Evolutionary conservation across 768 basidiomycete species (phyloP).

Genomic region (Pulveroboletus frians): DNA sequence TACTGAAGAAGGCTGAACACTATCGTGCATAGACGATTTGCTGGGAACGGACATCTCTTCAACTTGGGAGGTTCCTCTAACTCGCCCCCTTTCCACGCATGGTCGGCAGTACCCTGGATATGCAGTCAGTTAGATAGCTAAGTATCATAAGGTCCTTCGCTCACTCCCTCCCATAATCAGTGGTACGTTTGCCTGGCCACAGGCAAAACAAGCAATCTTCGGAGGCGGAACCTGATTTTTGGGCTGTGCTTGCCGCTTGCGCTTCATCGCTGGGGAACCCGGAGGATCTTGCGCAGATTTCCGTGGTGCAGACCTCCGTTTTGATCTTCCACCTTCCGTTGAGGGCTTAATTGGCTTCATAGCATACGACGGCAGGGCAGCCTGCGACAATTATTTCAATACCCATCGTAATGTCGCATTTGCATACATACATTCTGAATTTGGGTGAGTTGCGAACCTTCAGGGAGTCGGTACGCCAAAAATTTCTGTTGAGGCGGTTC

Average conservation of each 20-base stretch:
- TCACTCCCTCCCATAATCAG: constrained; percentile 72
- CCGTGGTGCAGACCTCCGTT: constrained; percentile 32
- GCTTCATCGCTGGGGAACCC: constrained; percentile 33
- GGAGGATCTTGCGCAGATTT: constrained; percentile 26
- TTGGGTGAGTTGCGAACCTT: constrained; percentile 52
- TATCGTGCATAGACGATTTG: neutral
- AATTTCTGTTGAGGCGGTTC: constrained; percentile 44
- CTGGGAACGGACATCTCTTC: neutral
- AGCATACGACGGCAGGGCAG: constrained; percentile 41
- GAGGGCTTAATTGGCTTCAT: constrained; percentile 59
- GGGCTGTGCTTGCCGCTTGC: constrained; percentile 35
- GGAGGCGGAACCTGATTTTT: constrained; percentile 35
- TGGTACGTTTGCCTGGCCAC: constrained; percentile 65
- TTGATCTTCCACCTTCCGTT: constrained; percentile 33
- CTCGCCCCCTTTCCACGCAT: constrained; percentile 55
- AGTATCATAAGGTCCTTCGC: constrained; percentile 23
- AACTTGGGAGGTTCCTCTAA: constrained; percentile 28
- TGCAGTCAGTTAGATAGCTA: neutral
- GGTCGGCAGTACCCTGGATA: constrained; percentile 60
- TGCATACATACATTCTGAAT: constrained; percentile 48
- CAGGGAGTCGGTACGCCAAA: constrained; percentile 52
- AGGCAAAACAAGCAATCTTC: constrained; percentile 52
- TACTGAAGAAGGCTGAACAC: constrained; percentile 4
- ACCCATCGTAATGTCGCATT: neutral
- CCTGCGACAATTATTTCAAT: constrained; percentile 28